Conservation (phyloP, 1,139 yeast genomes). For the Debaryomyces udenii region DNA sequence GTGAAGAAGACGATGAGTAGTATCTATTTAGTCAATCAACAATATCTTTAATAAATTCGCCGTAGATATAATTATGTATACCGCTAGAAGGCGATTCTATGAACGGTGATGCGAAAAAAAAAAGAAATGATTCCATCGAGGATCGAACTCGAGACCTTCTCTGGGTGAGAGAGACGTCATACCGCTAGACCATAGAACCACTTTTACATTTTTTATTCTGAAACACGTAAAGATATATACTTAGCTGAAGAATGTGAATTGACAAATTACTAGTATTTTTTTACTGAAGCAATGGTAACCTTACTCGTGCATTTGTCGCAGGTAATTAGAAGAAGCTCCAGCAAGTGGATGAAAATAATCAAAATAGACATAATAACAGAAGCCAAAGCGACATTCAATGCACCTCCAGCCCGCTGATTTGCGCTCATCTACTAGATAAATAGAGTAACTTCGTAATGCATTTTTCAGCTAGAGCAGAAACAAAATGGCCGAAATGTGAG, state of each 20-base stretch:
- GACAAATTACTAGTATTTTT: too few species aligned
- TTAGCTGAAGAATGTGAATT: too few species aligned
- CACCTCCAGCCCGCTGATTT: background rate
- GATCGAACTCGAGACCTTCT: slow-evolving; percentile 48
- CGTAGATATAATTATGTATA: background rate
- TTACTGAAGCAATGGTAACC: too few species aligned
- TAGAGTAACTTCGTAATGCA: background rate
- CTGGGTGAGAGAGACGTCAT: slow-evolving; percentile 45
- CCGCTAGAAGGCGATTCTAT: background rate
- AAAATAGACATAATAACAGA: background rate
- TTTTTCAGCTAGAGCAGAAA: slow-evolving; percentile 22
- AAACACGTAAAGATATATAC: too few species aligned
- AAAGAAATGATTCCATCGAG: slow-evolving; percentile 37
- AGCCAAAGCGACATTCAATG: background rate
- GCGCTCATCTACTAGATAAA: background rate
- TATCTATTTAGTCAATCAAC: background rate
- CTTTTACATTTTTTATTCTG: too few species aligned
- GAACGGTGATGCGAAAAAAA: too few species aligned
- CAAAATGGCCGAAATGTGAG: slow-evolving; percentile 50
- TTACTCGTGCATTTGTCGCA: background rate
- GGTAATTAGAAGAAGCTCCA: background rate
- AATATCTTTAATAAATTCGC: background rate
- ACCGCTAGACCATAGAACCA: slow-evolving; percentile 45
- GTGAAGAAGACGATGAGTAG: slow-evolving; percentile 12
- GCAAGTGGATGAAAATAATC: background rate